Base-by-base conservation (phyloP, 176 grass and related monocot species). In the Thalia dealbata region DNA sequence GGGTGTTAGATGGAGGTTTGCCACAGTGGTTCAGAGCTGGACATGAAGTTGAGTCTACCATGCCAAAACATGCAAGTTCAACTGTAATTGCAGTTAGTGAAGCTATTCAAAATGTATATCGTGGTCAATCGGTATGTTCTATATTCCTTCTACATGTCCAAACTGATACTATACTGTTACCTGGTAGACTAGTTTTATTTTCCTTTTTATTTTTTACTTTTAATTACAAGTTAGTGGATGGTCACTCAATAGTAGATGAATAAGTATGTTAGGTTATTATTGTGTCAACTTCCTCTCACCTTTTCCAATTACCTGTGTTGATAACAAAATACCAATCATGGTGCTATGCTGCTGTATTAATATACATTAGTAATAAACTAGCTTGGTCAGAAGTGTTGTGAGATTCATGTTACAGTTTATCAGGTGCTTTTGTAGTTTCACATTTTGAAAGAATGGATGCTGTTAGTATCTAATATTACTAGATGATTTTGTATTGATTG, bases 1-100 rank as follows among this genome's bases (percentile, higher is more conserved):
- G 89, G 89, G 87, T 93, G 28, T 75, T 99, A 82, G 87, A 99
- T 73, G 90, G 90, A 81, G 95, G 85, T 75, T 91, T 99, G 76
- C 95, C 95, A 79, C 83, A 79, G 30, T 99, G 95, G 95, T 75
- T 13, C 68, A 74, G 58, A 84, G 84, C 90, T 77, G 70, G 70
- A 52, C 54, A 52, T 32, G 24, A 72, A 72, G 43, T 93, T 28
- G 80, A 76, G 78, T 80, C 76, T 45, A 68, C 46, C 38, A n/a
- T 28, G 63, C 74, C 81, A 77, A 74, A 51, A 50, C 78, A 88
- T 80, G 51, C 67, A 81, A 27, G 82, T 86, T 69, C 73, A 13
- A 91, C 82, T 72, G 75, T 78, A 29, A 82, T 76, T 81, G 62
- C 85, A 51, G 89, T 87, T 55, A 83, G 70, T 51, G 60, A 63